Evolutionary conservation across 2,329 filamentous ascomycete species (phyloP), one percentile per base, ranked within the genome.

Genomic region (Paraconiothyrium brasiliense): DNA sequence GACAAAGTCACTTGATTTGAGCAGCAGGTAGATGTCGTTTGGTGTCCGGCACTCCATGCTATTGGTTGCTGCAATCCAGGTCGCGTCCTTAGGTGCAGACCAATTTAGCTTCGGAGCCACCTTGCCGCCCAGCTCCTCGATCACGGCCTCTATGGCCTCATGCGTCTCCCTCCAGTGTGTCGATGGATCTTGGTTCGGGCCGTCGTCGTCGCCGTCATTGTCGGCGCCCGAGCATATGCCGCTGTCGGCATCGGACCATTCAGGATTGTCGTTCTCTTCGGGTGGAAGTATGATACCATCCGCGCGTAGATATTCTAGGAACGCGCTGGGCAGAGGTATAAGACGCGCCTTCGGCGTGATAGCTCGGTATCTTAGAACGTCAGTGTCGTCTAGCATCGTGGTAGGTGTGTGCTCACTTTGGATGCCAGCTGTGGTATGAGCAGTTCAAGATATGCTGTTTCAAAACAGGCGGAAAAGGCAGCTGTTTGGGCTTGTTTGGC

Each of bases 81-180:
- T 92, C 9, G 95, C 95, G 76, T 99, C 95, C 78, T 97, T 97
- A 4, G 95, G 95, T 4, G 93, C 90, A 6, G 94, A 97, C 95
- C 95, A 99, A 82, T 98, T 98, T 50, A 99, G 83, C 79, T 99
- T 99, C 0, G 95, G 95, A 1, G 91, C 90, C 9, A 97, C 94
- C 62, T 90, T 88, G 61, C 94, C 94, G 16, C 92, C 94, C 0
- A 98, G 86, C 70, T 94, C 91, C 13, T 84, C 80, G 64, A 99
- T 97, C 46, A 87, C 91, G 27, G 87, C 83, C 76, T 90, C 90
- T 77, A 99, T 93, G 59, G 86, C 80, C 48, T 88, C 83, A 78
- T 99, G 95, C 2, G 94, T 86, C 39, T 92, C 90, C 9, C 89
- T 77, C 87, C 87, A 90, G 51, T 82, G 78, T 34, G 75, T 74